Conservation (phyloP, 495 filamentous ascomycete genomes). For the Talaromyces liani region DNA sequence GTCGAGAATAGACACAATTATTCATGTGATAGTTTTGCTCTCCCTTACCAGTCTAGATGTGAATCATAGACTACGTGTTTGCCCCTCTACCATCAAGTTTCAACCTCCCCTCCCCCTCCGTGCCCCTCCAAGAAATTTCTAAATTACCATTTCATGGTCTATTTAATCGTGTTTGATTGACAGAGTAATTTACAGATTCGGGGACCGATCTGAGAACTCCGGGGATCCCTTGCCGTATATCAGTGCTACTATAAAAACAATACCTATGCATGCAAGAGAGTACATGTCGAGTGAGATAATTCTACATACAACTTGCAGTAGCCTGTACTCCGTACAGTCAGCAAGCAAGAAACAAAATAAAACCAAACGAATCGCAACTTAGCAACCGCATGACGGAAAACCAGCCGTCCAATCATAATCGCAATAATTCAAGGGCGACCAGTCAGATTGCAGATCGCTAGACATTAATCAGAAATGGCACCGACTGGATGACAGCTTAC, state of each 20-base stretch:
- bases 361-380: not conserved
- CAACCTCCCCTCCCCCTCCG: not conserved
- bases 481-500: not conserved
- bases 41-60: not conserved
- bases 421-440: not conserved
- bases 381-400: not conserved
- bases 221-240: conserved; percentile 3
- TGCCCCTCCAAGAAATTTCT: not conserved
- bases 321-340: not conserved
- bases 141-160: not conserved
- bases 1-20: not conserved
- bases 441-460: not conserved
- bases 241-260: not conserved
- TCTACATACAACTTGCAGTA: not conserved
- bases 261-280: not conserved
- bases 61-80: not conserved
- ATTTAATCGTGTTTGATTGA: not conserved
- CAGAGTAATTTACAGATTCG: not conserved
- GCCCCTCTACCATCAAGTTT: not conserved
- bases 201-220: not conserved
- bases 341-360: not conserved
- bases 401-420: not conserved
- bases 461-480: not conserved
- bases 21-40: not conserved
- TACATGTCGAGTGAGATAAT: not conserved